Conservation (phyloP, 495 filamentous ascomycete species). For the Monascus purpureus region DNA sequence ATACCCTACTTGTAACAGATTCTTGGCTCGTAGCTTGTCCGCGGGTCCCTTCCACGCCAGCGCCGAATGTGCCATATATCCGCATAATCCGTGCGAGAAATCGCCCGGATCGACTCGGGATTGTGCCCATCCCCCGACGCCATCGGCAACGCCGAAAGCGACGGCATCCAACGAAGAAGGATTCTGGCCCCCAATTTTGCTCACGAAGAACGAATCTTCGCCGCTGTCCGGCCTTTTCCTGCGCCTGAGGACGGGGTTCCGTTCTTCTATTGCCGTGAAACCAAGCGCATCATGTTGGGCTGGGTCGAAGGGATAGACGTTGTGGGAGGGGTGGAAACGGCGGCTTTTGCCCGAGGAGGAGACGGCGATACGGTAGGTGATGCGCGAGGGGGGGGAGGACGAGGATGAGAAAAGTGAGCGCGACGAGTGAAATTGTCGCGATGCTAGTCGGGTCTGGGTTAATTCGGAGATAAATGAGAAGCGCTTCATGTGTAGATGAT, state of each 20-base stretch:
- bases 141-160: slow-evolving; percentile 83
- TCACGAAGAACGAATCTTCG: slow-evolving; percentile 93
- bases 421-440: slow-evolving; percentile 18
- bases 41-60: slow-evolving; percentile 27
- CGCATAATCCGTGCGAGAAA: slow-evolving; percentile 90
- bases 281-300: slow-evolving; percentile 37
- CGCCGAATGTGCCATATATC: slow-evolving; percentile 71
- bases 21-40: slow-evolving; percentile 43
- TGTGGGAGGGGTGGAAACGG: slow-evolving; percentile 51
- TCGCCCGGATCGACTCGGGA: slow-evolving; percentile 84
- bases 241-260: slow-evolving; percentile 16
- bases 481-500: no score
- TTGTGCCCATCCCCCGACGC: slow-evolving; percentile 89
- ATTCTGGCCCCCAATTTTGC: slow-evolving; percentile 41
- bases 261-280: slow-evolving; percentile 28
- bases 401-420: slow-evolving; percentile 3
- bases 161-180: slow-evolving; percentile 11
- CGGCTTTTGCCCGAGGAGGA: slow-evolving; percentile 65
- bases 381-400: slow-evolving; percentile 9
- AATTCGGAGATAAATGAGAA: no score
- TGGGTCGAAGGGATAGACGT: slow-evolving; percentile 67
- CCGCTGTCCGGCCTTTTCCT: slow-evolving; percentile 57
- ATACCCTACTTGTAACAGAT: slow-evolving; percentile 73
- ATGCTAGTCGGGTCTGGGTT: no score
- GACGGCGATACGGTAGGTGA: slow-evolving; percentile 37